Conservation (phyloP, 495 filamentous ascomycete species). For the Aspergillus ostianus region DNA sequence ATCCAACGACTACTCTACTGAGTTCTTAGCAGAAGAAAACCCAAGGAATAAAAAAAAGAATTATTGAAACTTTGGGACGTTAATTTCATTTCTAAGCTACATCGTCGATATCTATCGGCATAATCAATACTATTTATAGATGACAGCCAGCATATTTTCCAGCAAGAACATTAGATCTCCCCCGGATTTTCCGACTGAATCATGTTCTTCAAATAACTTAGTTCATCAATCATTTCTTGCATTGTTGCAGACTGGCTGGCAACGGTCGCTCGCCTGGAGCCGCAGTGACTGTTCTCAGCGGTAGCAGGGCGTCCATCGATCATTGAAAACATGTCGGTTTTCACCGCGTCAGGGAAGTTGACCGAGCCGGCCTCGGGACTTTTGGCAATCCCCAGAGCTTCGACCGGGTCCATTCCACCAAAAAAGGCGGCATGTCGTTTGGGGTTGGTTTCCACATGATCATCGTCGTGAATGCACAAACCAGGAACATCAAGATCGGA, state of each 20-base stretch:
- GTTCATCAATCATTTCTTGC: constrained; percentile 51
- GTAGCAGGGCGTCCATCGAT: constrained; percentile 7
- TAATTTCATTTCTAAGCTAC: neutral
- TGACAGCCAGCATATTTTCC: neutral
- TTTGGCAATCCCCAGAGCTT: constrained; percentile 28
- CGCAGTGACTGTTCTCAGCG: constrained; percentile 23
- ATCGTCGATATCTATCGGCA: neutral
- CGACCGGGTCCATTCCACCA: constrained; percentile 31
- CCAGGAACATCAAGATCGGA: constrained; percentile 34
- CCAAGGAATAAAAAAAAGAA: no score
- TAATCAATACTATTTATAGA: neutral
- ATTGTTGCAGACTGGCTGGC: constrained; percentile 37
- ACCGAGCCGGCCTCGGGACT: constrained; percentile 29
- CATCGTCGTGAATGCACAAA: constrained; percentile 37
- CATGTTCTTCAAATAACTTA: constrained; percentile 52
- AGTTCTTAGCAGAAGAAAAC: no score
- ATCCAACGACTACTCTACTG: no score
- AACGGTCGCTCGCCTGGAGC: constrained; percentile 16
- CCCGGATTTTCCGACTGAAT: constrained; percentile 36
- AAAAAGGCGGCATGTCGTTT: constrained; percentile 48
- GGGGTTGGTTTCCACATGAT: constrained; percentile 43
- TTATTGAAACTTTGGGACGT: neutral
- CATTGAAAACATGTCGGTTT: constrained; percentile 10
- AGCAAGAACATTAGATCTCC: constrained; percentile 14
- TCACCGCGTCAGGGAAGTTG: constrained; percentile 23